Evolutionary conservation across 1,139 yeast genomes (phyloP).

Genomic region (Eremothecium gossypii): DNA sequence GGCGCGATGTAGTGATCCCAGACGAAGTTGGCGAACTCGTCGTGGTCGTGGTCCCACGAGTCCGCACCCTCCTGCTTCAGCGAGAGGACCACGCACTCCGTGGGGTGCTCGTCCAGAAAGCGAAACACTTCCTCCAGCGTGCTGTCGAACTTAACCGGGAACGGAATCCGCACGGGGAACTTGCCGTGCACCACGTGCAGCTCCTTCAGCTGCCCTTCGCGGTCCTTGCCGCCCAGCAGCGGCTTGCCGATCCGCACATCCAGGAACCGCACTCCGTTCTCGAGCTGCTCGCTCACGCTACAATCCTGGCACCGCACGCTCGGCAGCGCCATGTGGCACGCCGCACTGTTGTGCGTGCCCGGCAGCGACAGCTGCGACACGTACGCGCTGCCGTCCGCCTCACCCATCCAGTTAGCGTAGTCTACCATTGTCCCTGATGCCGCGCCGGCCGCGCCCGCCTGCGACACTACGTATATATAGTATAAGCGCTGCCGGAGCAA

Average conservation of each 20-base stretch:
- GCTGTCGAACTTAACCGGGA: slow-evolving; percentile 42
- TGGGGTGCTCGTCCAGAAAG: slow-evolving; percentile 43
- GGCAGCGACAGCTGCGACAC: slow-evolving; percentile 56
- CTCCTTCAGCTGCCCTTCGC: slow-evolving; percentile 40
- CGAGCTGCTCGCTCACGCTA: slow-evolving; percentile 50
- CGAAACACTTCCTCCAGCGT: slow-evolving; percentile 49
- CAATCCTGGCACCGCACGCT: slow-evolving; percentile 73
- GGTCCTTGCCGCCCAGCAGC: slow-evolving; percentile 35
- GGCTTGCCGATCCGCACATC: slow-evolving; percentile 55
- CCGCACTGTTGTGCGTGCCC: slow-evolving; percentile 77
- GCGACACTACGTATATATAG: too few species aligned
- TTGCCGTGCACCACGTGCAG: slow-evolving; percentile 68
- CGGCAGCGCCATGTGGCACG: slow-evolving; percentile 65
- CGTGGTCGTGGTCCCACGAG: slow-evolving; percentile 50
- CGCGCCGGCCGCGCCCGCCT: neutral
- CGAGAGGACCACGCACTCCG: slow-evolving; percentile 60
- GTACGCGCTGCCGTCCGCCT: slow-evolving; percentile 43
- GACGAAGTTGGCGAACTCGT: slow-evolving; percentile 57
- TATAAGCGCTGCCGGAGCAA: too few species aligned
- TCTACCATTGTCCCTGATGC: slow-evolving; percentile 15
- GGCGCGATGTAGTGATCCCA: slow-evolving; percentile 46
- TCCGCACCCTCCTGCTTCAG: slow-evolving; percentile 68
- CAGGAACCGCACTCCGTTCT: slow-evolving; percentile 64
- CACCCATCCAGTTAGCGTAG: slow-evolving; percentile 43
- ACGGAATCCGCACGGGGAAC: slow-evolving; percentile 60